Evolutionary conservation across 2,329 filamentous ascomycete species (phyloP), one percentile per base, ranked within the genome.

Genomic region (Neocucurbitaria cava): DNA sequence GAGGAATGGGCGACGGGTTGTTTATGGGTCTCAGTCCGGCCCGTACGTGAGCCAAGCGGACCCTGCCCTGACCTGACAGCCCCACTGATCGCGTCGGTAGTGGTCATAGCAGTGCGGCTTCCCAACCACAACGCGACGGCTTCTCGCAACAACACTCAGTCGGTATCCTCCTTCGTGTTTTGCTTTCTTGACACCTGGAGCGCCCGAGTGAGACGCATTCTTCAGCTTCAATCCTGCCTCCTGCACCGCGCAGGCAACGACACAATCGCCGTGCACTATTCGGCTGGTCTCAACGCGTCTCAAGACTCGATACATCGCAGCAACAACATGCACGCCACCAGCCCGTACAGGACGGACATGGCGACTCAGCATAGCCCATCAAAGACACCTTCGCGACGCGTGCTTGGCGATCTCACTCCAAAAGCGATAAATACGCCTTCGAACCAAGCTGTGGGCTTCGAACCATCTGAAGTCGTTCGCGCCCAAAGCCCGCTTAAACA

Each of bases 401-500:
- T 68, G 2, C 64, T 77, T 5, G 73, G 73, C 18, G 68, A 75
- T 26, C 54, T 77, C 42, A 66, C 72, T 2, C 66, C 72, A 31
- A 70, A 64, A 51, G 66, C 72, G 41, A 62, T 70, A 43, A 76
- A 75, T 55, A 69, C 70, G 52, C 63, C 72, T 18, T 66, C 64
- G 21, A 71, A 64, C 56, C 65, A 66, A 56, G 47, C 54, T 45
- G 56, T 54, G 53, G 53, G 40, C 24, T 31, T 58, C 41, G 63
- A 69, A 20, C 39, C 60, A 45, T 61, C 65, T 43, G 64, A 70
- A 56, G 51, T 50, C 51, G 55, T 55, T 58, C 64, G 61, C 58
- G 56, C 63, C 31, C 60, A 66, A n/a, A 76, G 70, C 59, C 72
- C 72, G 45, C 60, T 74, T 36, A 77, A 75, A 58, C 73, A 74